phyloP scores from a whole-genome alignment of 2,329 filamentous ascomycete species.

The Madurella fahalii region DNA sequence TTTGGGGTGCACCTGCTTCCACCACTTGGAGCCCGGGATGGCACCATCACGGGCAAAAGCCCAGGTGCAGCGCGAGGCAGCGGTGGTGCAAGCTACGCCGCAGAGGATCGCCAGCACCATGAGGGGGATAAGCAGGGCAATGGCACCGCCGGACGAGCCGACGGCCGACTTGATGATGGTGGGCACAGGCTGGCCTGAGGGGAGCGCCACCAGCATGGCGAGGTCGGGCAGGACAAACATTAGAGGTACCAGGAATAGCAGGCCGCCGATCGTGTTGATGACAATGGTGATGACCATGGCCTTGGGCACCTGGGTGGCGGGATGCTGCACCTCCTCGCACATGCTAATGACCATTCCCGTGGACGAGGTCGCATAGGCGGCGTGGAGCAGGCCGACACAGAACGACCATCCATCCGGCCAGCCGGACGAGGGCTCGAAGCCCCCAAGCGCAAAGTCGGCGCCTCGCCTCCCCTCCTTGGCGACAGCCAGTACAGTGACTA shows the following conservation, averaged over 20 bases:
- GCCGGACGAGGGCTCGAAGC: constrained; percentile 65
- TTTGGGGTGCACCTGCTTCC: constrained; percentile 57
- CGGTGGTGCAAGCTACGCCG: constrained; percentile 66
- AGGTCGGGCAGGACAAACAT: constrained; percentile 66
- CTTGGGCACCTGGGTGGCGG: constrained; percentile 64
- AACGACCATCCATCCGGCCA: constrained; percentile 70
- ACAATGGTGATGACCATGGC: constrained; percentile 66
- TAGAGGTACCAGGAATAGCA: constrained; percentile 65
- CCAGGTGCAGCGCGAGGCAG: constrained; percentile 63
- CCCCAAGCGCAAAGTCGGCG: constrained; percentile 61
- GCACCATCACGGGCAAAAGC: constrained; percentile 68
- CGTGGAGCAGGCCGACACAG: constrained; percentile 67
- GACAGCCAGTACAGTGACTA: constrained; percentile 58
- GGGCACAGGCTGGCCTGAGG: constrained; percentile 59
- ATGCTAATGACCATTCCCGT: constrained; percentile 78
- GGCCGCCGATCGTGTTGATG: constrained; percentile 62
- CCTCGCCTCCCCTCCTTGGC: constrained; percentile 64
- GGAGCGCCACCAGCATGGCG: constrained; percentile 47
- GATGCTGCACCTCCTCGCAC: constrained; percentile 68
- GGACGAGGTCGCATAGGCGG: constrained; percentile 69
- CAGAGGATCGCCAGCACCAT: constrained; percentile 64
- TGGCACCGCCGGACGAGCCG: constrained; percentile 56
- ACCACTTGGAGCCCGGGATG: constrained; percentile 58
- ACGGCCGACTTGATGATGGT: constrained; percentile 60
- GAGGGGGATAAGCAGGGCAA: constrained; percentile 60